phyloP scores from a whole-genome alignment of 2,329 filamentous ascomycete genomes.

The Colletotrichum godetiae region DNA sequence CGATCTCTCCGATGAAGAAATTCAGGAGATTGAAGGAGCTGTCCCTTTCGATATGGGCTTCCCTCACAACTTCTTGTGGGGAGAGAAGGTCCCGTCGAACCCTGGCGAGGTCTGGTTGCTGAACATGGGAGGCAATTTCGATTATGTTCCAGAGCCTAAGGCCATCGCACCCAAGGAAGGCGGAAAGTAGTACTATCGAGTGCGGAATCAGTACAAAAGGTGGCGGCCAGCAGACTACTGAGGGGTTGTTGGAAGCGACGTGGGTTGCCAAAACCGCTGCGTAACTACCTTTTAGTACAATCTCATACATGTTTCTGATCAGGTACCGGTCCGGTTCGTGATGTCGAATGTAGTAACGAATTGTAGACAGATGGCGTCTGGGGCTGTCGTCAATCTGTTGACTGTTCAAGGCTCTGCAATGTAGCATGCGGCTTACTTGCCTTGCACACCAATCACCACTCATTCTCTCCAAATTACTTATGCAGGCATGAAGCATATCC shows the following conservation, averaged over 20 bases:
- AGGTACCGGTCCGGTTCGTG: not conserved
- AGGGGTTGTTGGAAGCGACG: not conserved
- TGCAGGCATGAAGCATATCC: not conserved
- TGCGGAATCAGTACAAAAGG: conserved; percentile 45
- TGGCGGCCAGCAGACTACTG: conserved; percentile 41
- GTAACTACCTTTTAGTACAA: not conserved
- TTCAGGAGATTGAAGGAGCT: conserved; percentile 73
- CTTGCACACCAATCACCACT: not conserved
- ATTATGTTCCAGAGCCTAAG: conserved; percentile 59
- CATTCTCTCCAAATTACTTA: not conserved
- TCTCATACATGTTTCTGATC: not conserved
- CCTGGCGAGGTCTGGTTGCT: conserved; percentile 57
- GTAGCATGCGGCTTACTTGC: not conserved
- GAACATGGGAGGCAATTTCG: conserved; percentile 59
- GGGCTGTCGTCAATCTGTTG: not conserved
- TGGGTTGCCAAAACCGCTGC: not conserved
- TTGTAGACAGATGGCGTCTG: not conserved
- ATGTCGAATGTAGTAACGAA: not conserved
- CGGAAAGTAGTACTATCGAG: conserved; percentile 54
- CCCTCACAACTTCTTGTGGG: conserved; percentile 70
- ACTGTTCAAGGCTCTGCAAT: not conserved
- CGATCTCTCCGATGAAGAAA: conserved; percentile 68
- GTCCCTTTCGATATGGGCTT: conserved; percentile 74
- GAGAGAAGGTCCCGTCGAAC: conserved; percentile 48
- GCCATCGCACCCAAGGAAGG: conserved; percentile 54